Percentiles rank a stretch among this genome's conserved stretches.
phyloP scores from a whole-genome alignment of 78 protist species.

The Protostelium mycophagum region DNA sequence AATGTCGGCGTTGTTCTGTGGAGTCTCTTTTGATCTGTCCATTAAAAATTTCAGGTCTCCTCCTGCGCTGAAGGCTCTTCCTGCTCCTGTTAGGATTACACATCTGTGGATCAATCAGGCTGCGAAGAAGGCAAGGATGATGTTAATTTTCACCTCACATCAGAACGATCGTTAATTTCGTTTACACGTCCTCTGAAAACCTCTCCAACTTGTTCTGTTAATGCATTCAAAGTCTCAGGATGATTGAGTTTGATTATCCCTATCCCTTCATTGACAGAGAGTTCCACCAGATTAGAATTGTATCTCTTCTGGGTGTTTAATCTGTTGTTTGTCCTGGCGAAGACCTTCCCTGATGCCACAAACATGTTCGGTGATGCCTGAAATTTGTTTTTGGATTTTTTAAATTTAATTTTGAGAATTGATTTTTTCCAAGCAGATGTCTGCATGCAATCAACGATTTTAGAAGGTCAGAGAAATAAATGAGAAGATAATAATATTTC shows the following conservation, averaged over 20 bases:
- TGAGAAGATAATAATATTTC: no score
- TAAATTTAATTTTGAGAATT: no score
- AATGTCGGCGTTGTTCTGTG: slow-evolving; percentile 31
- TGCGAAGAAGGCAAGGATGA: slow-evolving; percentile 13
- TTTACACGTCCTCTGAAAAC: slow-evolving; percentile 14
- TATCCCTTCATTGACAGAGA: not conserved
- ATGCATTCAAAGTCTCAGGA: slow-evolving; percentile 44
- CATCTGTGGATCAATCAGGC: slow-evolving; percentile 17
- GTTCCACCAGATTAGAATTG: not conserved
- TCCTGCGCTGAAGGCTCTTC: slow-evolving; percentile 58
- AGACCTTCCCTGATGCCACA: no score
- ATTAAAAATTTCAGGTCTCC: slow-evolving; percentile 61
- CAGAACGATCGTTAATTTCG: not conserved
- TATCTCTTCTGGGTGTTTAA: no score
- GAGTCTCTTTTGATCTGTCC: slow-evolving; percentile 30
- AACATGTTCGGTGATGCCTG: no score
- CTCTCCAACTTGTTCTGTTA: slow-evolving; percentile 35
- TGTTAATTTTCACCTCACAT: slow-evolving; percentile 4
- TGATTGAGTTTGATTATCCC: slow-evolving; percentile 13
- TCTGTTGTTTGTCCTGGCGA: no score
- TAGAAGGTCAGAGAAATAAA: no score
- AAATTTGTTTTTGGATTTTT: no score
- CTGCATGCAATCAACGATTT: no score
- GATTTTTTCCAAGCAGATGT: no score
- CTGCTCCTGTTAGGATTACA: slow-evolving; percentile 63